Base-by-base conservation (phyloP, 257 asterid genomes). In the Voacanga thouarsii region DNA sequence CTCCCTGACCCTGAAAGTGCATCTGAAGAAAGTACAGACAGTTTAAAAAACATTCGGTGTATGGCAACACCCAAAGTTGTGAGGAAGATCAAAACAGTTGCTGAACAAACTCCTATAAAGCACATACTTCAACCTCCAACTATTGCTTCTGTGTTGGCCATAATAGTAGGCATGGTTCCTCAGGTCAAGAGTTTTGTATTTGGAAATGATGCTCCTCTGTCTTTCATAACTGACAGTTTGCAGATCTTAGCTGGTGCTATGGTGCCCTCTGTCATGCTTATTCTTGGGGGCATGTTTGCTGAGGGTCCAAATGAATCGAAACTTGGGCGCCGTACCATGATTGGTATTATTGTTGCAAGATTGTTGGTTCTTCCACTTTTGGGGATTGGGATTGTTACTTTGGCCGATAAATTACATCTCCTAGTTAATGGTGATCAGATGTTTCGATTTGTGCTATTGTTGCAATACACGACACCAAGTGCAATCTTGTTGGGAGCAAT, bases 211-310 rank as follows among this genome's bases (percentile, higher is more conserved):
- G 85, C 87, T 78, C 87, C 87, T 6, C 79, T 84, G 16, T 64
- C 86, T 23, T 69, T 86, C 51, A 14, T 86, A 60, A 80, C 88
- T 1, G 85, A 87, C 65, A 87, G 88, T 70, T 77, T 87, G 50
- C 82, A 81, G 78, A 87, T 87, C 68, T 61, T 87, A 69, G 90
- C 83, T 14, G 82, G 88, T 33, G 87, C 90, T 16, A 78, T 84
- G 88, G 85, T 87, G 59, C 87, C 88, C 7, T 87, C 84, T 6
- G 83, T 87, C 41, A 82, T 87, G 90, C 88, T 87, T 44, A 76
- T 86, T 51, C 90, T 84, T 3, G 88, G 90, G 55, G 90, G 90
- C 15, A 78, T 82, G 85, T 83, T 86, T 7, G 88, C 85, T 0
- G 88, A 86, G 76, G 90, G 90, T 65, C 90, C 87, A 1, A 76